Base-by-base conservation (phyloP, 768 basidiomycete species). In the Pleurotus djamor region DNA sequence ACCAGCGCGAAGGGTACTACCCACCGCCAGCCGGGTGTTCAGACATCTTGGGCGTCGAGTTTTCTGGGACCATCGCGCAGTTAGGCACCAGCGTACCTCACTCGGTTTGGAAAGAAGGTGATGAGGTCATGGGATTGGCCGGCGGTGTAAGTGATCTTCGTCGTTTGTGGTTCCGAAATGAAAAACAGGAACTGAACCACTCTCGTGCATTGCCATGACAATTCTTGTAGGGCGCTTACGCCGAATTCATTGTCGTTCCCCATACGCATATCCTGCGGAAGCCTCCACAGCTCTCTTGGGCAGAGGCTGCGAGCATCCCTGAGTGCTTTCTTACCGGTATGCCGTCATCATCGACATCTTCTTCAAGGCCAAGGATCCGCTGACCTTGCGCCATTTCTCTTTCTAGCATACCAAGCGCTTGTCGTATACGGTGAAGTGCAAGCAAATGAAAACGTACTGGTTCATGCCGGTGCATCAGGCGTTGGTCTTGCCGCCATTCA, bases 391-490 rank as follows among this genome's bases (percentile, higher is more conserved):
- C 32, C 16, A 37, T 34, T 57, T 16, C 48, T 45, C 48, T 43
- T 51, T 21, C 12, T 63, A 82, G 82, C 80, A 35, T 81, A 77
- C 63, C 80, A 80, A 60, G 80, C 79, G 10, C 62, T 82, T 14
- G 78, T 92, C 49, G 69, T 88, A 37, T 83, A 87, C 61, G 90
- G 87, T 0, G 80, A 89, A 64, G 66, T 96, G 47, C 83, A 88
- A 67, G 67, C 79, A 62, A 84, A 85, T 37, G 88, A 93, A 49
- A 74, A 89, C 66, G 91, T 94, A 8, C 81, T 98, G 13, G 80
- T 98, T 10, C 96, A 98, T 68, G 94, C 94, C 16, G 96, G 88
- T 5, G 94, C 94, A 3, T 93, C 91, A 10, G 94, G 95, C 33
- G 94, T 97, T 4, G 94, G 94, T 1, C 70, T 96, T 13, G 88